Percentiles rank a stretch among this genome's conserved stretches.
phyloP scores from a whole-genome alignment of 2,329 filamentous ascomycete species.

The Aspergillus aculeatinus region DNA sequence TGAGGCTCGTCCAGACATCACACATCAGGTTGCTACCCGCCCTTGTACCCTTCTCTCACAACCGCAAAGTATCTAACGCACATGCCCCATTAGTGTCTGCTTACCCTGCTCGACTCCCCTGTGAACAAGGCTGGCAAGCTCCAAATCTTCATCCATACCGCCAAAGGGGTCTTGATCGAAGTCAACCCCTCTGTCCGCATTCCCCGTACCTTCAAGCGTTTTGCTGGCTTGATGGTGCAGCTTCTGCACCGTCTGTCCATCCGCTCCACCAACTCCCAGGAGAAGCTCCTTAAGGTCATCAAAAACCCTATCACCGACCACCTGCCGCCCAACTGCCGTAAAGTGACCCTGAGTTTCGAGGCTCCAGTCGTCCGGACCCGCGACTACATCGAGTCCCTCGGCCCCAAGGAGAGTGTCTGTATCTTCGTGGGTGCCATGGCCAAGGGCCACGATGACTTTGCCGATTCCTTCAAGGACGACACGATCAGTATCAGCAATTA shows the following conservation, averaged over 20 bases:
- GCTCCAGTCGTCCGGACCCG: conserved; percentile 80
- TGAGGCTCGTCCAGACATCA: conserved; percentile 95
- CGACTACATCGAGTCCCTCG: conserved; percentile 81
- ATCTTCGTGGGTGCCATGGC: conserved; percentile 99
- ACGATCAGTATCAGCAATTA: conserved; percentile 98
- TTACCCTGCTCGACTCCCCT: conserved; percentile 94
- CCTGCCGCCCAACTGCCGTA: conserved; percentile 92
- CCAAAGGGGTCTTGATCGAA: conserved; percentile 95
- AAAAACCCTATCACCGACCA: conserved; percentile 98
- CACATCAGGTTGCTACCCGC: conserved; percentile 76
- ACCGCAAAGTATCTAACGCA: conserved; percentile 3
- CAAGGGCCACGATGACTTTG: conserved; percentile 93
- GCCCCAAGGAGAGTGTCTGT: conserved; percentile 85
- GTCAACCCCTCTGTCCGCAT: conserved; percentile 98
- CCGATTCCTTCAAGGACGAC: conserved; percentile 91
- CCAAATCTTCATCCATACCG: conserved; percentile 98
- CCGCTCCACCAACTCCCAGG: conserved; percentile 91
- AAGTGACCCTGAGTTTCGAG: conserved; percentile 95
- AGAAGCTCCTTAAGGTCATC: conserved; percentile 96
- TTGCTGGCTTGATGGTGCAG: conserved; percentile 98
- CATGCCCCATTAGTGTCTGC: conserved; percentile 71
- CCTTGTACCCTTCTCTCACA: not conserved
- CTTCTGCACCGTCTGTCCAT: conserved; percentile 93
- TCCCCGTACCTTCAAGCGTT: conserved; percentile 97
- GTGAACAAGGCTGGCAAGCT: conserved; percentile 98